Conservation (phyloP, 371 early-diverging fungal genomes). For the Saksenaea oblongispora region DNA sequence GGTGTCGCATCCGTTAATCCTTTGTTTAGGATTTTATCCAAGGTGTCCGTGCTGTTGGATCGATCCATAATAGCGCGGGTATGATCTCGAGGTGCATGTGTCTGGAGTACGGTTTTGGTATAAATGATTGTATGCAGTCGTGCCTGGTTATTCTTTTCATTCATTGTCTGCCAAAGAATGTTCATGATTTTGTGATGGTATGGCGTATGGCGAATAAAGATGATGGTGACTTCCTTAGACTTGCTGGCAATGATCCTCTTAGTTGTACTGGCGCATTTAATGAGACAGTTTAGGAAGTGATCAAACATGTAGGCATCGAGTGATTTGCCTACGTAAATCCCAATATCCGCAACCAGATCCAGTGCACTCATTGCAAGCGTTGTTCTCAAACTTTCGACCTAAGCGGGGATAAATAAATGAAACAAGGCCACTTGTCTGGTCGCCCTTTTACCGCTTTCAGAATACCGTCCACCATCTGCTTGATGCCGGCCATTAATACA, state of each 20-base stretch:
- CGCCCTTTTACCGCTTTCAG: conserved; percentile 39
- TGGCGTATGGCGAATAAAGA: conserved; percentile 36
- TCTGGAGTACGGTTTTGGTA: conserved; percentile 33
- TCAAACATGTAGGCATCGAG: conserved; percentile 44
- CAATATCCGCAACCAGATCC: conserved; percentile 39
- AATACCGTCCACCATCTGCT: conserved; percentile 48
- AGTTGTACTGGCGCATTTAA: conserved; percentile 38
- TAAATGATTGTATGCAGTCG: conserved; percentile 39
- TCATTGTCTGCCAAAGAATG: conserved; percentile 33
- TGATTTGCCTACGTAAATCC: conserved; percentile 33
- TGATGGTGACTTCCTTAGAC: conserved; percentile 30
- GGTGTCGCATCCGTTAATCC: conserved; percentile 48
- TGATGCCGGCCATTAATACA: conserved; percentile 28
- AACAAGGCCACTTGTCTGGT: not conserved
- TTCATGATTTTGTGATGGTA: conserved; percentile 43
- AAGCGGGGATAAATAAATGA: not conserved
- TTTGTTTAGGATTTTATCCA: conserved; percentile 37
- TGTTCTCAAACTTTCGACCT: conserved; percentile 52
- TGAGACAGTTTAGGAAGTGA: conserved; percentile 35
- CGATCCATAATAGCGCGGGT: conserved; percentile 37
- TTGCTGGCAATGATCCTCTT: conserved; percentile 43
- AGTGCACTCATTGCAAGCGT: conserved; percentile 45
- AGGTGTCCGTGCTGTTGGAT: conserved; percentile 32
- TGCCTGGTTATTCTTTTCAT: conserved; percentile 51
- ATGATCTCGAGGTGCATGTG: conserved; percentile 40